phyloP scores from a whole-genome alignment of 2,329 filamentous ascomycete species.

The Blastomyces gilchristii region DNA sequence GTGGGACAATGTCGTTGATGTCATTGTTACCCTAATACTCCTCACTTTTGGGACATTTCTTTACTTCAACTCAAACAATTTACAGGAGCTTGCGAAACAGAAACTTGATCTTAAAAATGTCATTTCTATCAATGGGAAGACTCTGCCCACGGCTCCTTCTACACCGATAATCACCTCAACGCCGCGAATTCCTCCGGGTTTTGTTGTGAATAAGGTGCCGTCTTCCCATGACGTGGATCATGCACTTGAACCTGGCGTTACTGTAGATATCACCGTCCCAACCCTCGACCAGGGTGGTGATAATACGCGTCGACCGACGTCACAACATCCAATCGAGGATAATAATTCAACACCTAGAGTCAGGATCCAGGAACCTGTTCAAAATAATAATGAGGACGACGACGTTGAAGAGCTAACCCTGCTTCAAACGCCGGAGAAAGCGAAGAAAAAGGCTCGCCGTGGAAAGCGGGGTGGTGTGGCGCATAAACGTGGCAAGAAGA shows the following conservation, averaged over 20 bases:
- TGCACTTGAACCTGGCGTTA: conserved; percentile 20
- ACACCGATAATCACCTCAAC: conserved; percentile 25
- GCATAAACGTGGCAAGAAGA: conserved; percentile 45
- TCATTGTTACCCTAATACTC: conserved; percentile 33
- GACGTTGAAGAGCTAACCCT: conserved; percentile 24
- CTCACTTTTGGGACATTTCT: conserved; percentile 34
- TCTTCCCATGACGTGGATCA: conserved; percentile 6
- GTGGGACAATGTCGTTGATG: conserved; percentile 38
- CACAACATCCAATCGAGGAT: conserved; percentile 15
- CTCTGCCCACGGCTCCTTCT: conserved; percentile 28
- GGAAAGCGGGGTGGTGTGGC: conserved; percentile 64
- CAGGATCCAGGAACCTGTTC: conserved; percentile 32
- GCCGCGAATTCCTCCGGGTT: conserved; percentile 11
- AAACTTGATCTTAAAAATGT: conserved; percentile 39
- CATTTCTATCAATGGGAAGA: conserved; percentile 31
- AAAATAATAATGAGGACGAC: conserved; percentile 26
- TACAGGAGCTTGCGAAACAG: conserved; percentile 34
- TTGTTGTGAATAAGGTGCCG: not conserved
- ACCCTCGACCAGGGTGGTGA: conserved; percentile 18
- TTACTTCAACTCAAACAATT: conserved; percentile 34
- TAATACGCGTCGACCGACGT: conserved; percentile 24
- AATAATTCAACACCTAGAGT: conserved; percentile 24
- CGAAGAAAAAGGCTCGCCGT: conserved; percentile 59
- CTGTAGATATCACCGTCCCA: conserved; percentile 24
- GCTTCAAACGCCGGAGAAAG: conserved; percentile 33